Evolutionary conservation across 2,329 filamentous ascomycete species (phyloP), one percentile per base, ranked within the genome.

Genomic region (Penicillium sp.): DNA sequence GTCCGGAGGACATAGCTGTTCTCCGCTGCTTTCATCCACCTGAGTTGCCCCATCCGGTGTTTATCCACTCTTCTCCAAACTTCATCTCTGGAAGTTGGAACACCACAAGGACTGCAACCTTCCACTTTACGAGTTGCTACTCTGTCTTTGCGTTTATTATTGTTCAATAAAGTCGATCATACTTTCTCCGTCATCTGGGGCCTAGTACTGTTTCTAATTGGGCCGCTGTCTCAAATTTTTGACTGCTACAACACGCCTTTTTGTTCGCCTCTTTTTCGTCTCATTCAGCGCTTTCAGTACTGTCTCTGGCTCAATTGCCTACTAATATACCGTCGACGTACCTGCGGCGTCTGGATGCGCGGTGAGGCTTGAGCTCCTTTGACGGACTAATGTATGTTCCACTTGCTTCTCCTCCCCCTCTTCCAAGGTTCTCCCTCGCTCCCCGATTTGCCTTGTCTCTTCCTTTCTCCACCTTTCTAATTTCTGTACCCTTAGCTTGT

Each of bases 351-450:
- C 35, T 41, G 11, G 35, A 41, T 41, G 35, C 35, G 6, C 35
- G 35, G 35, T 48, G 19, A 48, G 46, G 46, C 56, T 48, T 46
- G 45, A 57, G 29, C 26, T 51, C 62, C 58, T 45, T 48, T 47
- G 21, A 73, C 66, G 66, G 61, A 64, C 57, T 57, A 51, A 66
- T 66, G 73, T 75, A 74, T 64, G 72, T 73, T 60, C 63, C 60
- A 66, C 64, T 41, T 62, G 50, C 55, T 56, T 50, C 30, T 45
- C 41, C 51, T 63, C 54, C 64, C 55, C 57, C 58, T 54, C 50
- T 64, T 62, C 60, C 63, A 55, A 58, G 56, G 56, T 58, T 58
- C 62, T 64, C 60, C 62, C 63, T 64, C 59, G 63, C 67, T 67
- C 64, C 66, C 66, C 66, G 66, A 65, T 68, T 65, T 67, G 65